phyloP scores from a whole-genome alignment of 1,284 basidiomycete genomes.

The Microbotryum saponariae region DNA sequence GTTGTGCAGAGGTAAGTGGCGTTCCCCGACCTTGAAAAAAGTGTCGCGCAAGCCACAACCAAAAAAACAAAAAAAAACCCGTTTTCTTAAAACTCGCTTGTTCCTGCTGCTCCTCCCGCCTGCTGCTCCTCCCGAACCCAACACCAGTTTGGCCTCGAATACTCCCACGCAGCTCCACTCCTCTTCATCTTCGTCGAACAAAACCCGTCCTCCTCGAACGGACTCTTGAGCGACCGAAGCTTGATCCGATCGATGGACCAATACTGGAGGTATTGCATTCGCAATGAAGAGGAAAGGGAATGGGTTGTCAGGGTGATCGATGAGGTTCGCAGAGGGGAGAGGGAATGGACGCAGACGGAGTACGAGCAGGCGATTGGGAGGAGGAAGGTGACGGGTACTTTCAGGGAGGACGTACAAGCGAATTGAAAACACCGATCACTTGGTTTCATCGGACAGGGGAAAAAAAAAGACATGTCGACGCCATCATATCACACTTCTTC shows the following conservation, averaged over 20 bases:
- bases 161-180: constrained; percentile 19
- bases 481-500: no score
- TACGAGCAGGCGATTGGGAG: constrained; percentile 6
- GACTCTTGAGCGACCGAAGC: constrained; percentile 2
- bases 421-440: no score
- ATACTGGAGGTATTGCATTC: constrained; percentile 24
- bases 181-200: constrained; percentile 20
- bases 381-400: neutral
- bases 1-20: constrained; percentile 14
- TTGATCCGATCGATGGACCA: constrained; percentile 16
- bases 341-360: constrained; percentile 6
- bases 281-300: constrained; percentile 12
- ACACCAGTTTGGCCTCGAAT: constrained; percentile 18
- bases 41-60: no score
- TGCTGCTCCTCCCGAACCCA: no score
- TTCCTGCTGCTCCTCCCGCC: no score
- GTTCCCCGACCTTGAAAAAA: no score
- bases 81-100: no score
- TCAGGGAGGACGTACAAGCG: no score
- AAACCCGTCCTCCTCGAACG: neutral
- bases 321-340: constrained; percentile 1
- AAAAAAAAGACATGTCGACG: no score
- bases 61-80: no score
- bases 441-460: no score
- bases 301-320: constrained; percentile 1